Conservation (phyloP, 2,329 filamentous ascomycete genomes). For the Fusarium sp. region DNA sequence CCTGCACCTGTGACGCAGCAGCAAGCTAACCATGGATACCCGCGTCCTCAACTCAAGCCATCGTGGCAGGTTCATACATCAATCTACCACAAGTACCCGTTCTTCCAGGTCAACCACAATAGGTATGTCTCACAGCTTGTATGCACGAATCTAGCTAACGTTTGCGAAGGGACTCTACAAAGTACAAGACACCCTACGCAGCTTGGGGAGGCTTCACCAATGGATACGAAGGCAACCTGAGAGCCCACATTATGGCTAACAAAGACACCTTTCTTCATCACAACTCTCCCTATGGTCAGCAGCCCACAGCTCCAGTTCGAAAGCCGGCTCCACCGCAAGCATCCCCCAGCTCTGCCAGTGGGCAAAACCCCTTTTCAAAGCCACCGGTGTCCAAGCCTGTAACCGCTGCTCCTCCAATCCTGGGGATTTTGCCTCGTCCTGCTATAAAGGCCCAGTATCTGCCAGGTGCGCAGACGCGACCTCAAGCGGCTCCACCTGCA, state of each 20-base stretch:
- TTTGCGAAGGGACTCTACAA: constrained; percentile 61
- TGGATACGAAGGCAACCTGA: constrained; percentile 67
- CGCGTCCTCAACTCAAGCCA: constrained; percentile 45
- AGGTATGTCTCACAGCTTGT: constrained; percentile 54
- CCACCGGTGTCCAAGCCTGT: constrained; percentile 7
- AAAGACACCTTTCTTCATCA: constrained; percentile 42
- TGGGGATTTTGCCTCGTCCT: constrained; percentile 27
- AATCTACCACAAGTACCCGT: constrained; percentile 67
- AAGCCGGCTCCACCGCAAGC: constrained; percentile 1
- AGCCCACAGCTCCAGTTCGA: not conserved
- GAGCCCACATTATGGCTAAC: constrained; percentile 58
- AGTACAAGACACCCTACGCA: constrained; percentile 71
- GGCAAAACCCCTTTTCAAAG: constrained; percentile 24
- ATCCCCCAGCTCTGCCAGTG: not conserved
- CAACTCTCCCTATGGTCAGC: constrained; percentile 7
- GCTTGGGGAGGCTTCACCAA: constrained; percentile 70
- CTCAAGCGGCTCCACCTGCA: constrained; percentile 9
- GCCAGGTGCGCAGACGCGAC: constrained; percentile 10
- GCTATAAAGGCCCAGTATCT: constrained; percentile 41
- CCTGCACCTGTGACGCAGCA: constrained; percentile 10
- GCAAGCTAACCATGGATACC: constrained; percentile 19
- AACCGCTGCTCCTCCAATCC: not conserved
- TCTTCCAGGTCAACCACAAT: constrained; percentile 71
- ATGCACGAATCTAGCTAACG: constrained; percentile 27
- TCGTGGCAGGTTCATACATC: constrained; percentile 53